Conservation (phyloP, 2,329 filamentous ascomycete species). For the Aspergillus fumigatus region DNA sequence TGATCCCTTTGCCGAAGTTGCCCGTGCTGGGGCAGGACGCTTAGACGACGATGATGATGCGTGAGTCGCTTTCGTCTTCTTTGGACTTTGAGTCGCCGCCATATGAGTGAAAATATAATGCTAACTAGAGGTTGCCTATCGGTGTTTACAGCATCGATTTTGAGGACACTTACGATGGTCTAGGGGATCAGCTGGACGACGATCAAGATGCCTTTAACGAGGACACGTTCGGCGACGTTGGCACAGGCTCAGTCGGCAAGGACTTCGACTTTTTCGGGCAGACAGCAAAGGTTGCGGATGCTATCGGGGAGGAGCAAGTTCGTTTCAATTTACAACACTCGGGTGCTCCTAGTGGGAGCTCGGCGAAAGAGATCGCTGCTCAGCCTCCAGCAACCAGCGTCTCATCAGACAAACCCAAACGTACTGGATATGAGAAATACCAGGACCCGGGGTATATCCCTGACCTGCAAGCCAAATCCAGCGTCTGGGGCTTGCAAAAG, state of each 20-base stretch:
- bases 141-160: constrained; percentile 64
- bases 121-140: constrained; percentile 3
- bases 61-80: constrained; percentile 44
- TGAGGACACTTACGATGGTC: constrained; percentile 93
- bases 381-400: constrained; percentile 40
- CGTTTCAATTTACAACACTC: constrained; percentile 74
- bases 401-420: constrained; percentile 53
- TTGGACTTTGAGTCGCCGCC: not conserved
- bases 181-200: constrained; percentile 87
- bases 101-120: not conserved
- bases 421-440: constrained; percentile 90
- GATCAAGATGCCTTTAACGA: constrained; percentile 93
- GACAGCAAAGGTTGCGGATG: constrained; percentile 80
- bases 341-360: constrained; percentile 26
- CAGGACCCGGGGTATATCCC: constrained; percentile 77
- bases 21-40: constrained; percentile 48
- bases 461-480: constrained; percentile 87
- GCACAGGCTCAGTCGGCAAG: constrained; percentile 61
- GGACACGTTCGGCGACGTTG: constrained; percentile 73
- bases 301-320: constrained; percentile 85
- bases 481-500: constrained; percentile 73
- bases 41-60: constrained; percentile 56
- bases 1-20: constrained; percentile 84
- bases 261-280: constrained; percentile 97
- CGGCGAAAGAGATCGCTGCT: constrained; percentile 34